Conservation (phyloP, 192 early-diverging fungal genomes). For the Lobosporangium transversale region DNA sequence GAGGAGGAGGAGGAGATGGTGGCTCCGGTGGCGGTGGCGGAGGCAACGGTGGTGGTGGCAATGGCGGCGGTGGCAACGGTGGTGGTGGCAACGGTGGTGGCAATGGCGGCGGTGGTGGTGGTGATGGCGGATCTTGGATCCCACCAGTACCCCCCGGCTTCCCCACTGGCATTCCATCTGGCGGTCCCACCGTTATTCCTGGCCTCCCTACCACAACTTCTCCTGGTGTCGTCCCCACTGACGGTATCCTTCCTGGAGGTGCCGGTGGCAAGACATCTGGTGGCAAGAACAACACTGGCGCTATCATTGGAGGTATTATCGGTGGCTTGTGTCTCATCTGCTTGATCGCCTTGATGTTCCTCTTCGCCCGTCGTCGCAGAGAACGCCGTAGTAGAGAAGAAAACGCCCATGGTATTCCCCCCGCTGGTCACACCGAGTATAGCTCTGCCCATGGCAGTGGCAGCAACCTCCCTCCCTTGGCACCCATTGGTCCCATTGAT, state of each 20-base stretch:
- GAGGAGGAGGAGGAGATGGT: not conserved
- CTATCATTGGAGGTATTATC: slow-evolving; percentile 33
- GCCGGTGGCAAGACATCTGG: slow-evolving; percentile 40
- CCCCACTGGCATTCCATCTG: slow-evolving; percentile 39
- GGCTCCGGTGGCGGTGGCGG: slow-evolving; percentile 2
- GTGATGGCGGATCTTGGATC: slow-evolving; percentile 17
- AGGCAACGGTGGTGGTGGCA: slow-evolving; percentile 3
- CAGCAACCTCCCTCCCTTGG: slow-evolving; percentile 20
- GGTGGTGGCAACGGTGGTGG: slow-evolving; percentile 1
- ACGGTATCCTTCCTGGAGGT: slow-evolving; percentile 6
- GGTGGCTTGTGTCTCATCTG: slow-evolving; percentile 24
- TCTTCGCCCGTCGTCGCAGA: slow-evolving; percentile 44
- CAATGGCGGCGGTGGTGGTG: not conserved
- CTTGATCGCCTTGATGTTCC: slow-evolving; percentile 38
- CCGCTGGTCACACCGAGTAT: slow-evolving; percentile 5
- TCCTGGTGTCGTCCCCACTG: slow-evolving; percentile 8
- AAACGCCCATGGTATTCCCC: not conserved
- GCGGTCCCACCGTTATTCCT: slow-evolving; percentile 23
- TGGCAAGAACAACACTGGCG: slow-evolving; percentile 5
- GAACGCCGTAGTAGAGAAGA: slow-evolving; percentile 11
- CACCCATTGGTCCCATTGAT: slow-evolving; percentile 22
- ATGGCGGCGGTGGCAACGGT: not conserved
- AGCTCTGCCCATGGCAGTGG: not conserved
- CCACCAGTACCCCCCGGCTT: slow-evolving; percentile 14
- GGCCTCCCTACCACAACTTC: not conserved